Evolutionary conservation across 768 basidiomycete species (phyloP), one percentile per base, ranked within the genome.

Genomic region (Psilocybe tampanensis): DNA sequence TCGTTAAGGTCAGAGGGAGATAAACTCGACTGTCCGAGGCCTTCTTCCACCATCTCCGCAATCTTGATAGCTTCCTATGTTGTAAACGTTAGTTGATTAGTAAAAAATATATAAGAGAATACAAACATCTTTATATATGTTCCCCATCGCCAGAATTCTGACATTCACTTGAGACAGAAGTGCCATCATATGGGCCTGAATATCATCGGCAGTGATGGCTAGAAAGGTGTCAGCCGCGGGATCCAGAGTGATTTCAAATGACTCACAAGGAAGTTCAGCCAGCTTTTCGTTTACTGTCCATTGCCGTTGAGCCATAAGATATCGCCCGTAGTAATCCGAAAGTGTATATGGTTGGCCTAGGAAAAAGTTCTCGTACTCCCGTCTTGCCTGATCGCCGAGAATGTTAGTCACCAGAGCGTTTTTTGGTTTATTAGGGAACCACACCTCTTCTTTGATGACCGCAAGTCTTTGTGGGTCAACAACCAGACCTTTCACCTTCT

Each of bases 291-390:
- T 80, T 17, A 90, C 69, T 2, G 88, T 89, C 84, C 90, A 96
- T 45, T 87, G 81, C 45, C 79, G 76, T 52, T 91, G 84, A 2
- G 89, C 79, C 51, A 94, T 73, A 9, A 92, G 68, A 70, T 94
- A 87, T 17, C 84, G 81, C 8, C 78, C 77, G 66, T 86, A 94
- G 66, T 90, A 90, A 61, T 90, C 86, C 8, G 91, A 89, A 21
- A 95, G 76, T 8, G 80, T 76, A 71, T 92, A 93, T 1, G 93
- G 90, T 71, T 94, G 90, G 7, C 85, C 86, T 55, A 98, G 81
- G 73, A 86, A 86, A 72, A 94, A 93, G 71, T 98, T 99, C 60
- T 88, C 82, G 83, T 88, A 93, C 52, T 88, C 84, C 58, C 87
- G 82, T 71, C 85, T 83, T 39, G 87, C 77, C 93, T 95, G 64